These are phyloP conservation scores for Populus hybrid DNA, from an alignment of 441 rosid species.

Conservation along the genomic window DNA sequence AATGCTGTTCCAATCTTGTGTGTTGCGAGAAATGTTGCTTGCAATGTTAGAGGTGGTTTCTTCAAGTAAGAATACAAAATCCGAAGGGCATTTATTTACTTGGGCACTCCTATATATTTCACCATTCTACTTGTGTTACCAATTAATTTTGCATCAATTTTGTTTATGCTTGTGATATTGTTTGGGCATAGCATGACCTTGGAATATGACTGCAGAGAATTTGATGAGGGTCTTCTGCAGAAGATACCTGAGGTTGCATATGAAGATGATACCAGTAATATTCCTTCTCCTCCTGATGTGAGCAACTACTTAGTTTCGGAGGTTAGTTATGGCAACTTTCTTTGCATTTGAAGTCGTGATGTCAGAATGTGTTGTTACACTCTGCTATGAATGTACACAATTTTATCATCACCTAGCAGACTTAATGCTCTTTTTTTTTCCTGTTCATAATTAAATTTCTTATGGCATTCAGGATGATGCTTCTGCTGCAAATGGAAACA, in stretches of 20 bases:
- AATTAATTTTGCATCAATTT: no score
- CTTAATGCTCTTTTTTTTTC: not conserved
- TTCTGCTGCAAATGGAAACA: slow-evolving; percentile 60
- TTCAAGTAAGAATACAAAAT: no score
- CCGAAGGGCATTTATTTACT: no score
- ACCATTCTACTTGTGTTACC: no score
- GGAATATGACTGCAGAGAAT: no score
- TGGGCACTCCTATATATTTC: no score
- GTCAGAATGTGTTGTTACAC: not conserved
- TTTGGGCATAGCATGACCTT: no score
- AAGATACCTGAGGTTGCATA: no score
- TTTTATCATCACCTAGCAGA: not conserved
- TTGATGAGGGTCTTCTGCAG: no score
- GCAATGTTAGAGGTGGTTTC: no score
- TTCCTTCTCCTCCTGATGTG: slow-evolving; percentile 93
- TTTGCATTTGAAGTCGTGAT: slow-evolving; percentile 1
- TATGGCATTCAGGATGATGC: slow-evolving; percentile 64
- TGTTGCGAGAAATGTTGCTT: slow-evolving; percentile 92
- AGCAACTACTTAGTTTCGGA: slow-evolving; percentile 85
- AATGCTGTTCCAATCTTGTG: slow-evolving; percentile 76
- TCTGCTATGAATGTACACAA: not conserved
- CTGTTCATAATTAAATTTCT: slow-evolving; percentile 18
- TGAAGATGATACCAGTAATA: slow-evolving; percentile 63
- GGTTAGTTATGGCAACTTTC: slow-evolving; percentile 50
- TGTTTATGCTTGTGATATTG: no score